These are phyloP conservation scores for Trichoderma sp. DNA, from an alignment of 2,329 filamentous ascomycete species.

Conservation along the genomic window DNA sequence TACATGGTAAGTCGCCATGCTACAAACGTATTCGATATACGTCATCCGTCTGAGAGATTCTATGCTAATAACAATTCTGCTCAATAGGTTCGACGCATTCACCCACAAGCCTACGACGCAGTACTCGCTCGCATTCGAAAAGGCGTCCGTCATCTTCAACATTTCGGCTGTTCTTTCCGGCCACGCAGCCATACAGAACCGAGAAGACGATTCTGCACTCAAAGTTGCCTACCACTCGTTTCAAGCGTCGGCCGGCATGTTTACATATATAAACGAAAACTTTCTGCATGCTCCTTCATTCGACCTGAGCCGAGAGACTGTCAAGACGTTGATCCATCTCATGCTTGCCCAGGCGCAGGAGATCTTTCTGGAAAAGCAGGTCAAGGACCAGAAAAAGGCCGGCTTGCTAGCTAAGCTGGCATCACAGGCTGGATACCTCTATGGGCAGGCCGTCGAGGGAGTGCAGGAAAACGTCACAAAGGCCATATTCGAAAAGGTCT, in stretches of 20 bases:
- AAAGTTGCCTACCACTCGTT: slow-evolving; percentile 98
- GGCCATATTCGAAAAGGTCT: slow-evolving; percentile 90
- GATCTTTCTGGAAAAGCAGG: slow-evolving; percentile 95
- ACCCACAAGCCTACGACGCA: slow-evolving; percentile 97
- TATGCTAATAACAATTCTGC: slow-evolving; percentile 17
- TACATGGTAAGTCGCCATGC: slow-evolving; percentile 68
- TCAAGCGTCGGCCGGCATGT: slow-evolving; percentile 98
- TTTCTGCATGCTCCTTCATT: slow-evolving; percentile 95
- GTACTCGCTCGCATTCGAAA: slow-evolving; percentile 95
- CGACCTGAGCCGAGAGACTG: slow-evolving; percentile 92
- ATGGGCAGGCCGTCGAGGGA: slow-evolving; percentile 82
- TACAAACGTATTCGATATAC: not conserved
- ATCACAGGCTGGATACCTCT: slow-evolving; percentile 84
- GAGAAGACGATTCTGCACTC: slow-evolving; percentile 85
- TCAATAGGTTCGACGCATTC: slow-evolving; percentile 96
- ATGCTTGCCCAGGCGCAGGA: slow-evolving; percentile 96
- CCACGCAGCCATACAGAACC: slow-evolving; percentile 88
- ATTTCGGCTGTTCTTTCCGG: slow-evolving; percentile 96
- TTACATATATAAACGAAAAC: slow-evolving; percentile 99
- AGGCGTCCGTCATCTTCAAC: slow-evolving; percentile 99
- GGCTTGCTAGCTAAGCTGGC: slow-evolving; percentile 89
- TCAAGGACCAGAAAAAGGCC: slow-evolving; percentile 87
- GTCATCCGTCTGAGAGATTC: not conserved
- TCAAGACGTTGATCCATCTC: slow-evolving; percentile 88
- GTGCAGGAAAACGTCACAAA: slow-evolving; percentile 89